Conservation (phyloP, 495 filamentous ascomycete species). For the Xylaria scruposa region DNA sequence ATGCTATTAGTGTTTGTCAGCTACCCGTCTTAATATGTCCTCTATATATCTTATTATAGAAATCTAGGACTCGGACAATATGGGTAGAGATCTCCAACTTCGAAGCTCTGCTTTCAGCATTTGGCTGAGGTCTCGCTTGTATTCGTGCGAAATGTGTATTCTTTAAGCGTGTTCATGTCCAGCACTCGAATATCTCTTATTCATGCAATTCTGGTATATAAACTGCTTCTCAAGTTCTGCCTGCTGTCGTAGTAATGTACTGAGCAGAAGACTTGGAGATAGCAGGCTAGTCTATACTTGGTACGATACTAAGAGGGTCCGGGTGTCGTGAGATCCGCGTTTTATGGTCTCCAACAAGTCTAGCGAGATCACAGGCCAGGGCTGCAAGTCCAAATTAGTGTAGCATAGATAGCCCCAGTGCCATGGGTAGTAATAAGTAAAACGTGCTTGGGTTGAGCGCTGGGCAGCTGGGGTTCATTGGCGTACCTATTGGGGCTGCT, state of each 20-base stretch:
- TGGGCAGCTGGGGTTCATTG: constrained; percentile 2
- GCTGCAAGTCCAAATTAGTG: constrained; percentile 1
- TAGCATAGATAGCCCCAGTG: not conserved
- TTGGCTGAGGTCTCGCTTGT: not conserved
- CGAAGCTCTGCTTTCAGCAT: not conserved
- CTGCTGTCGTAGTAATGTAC: not conserved
- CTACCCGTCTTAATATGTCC: not conserved
- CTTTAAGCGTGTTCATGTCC: not conserved
- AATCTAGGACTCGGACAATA: not conserved
- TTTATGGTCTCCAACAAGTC: constrained; percentile 26
- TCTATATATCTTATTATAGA: constrained; percentile 19
- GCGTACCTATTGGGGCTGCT: not conserved
- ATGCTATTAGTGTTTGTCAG: not conserved
- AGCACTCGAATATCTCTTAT: not conserved
- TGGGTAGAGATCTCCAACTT: not conserved
- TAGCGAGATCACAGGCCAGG: constrained; percentile 12
- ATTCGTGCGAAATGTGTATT: not conserved
- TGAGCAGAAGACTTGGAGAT: not conserved
- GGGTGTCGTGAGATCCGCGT: constrained; percentile 27
- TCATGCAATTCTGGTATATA: not conserved
- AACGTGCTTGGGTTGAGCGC: not conserved
- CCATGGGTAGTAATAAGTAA: constrained; percentile 14
- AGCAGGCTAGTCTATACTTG: not conserved
- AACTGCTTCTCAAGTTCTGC: not conserved
- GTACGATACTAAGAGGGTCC: not conserved